Evolutionary conservation across 192 early-diverging fungal genomes (phyloP).

Genomic region (Entomortierella beljakovae): DNA sequence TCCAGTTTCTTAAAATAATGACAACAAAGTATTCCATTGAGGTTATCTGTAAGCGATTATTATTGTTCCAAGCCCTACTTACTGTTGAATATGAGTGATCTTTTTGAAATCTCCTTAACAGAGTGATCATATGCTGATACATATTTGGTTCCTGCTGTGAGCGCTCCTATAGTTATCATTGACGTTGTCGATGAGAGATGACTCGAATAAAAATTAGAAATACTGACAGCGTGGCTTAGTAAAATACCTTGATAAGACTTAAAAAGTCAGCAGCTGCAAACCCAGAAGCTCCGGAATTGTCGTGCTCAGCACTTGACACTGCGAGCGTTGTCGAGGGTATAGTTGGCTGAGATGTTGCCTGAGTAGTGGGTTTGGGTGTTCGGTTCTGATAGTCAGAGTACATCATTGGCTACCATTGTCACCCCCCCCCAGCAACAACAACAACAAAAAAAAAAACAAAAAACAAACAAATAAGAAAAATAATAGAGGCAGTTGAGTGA

Average conservation of each 20-base stretch:
- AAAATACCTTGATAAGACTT: constrained; percentile 46
- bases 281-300: neutral
- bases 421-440: neutral
- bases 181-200: too few relatives aligned
- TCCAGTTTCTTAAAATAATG: neutral
- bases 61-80: too few relatives aligned
- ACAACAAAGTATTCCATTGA: too few relatives aligned
- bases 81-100: constrained; percentile 47
- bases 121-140: constrained; percentile 50
- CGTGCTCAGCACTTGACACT: neutral
- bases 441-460: neutral
- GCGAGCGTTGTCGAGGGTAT: constrained; percentile 6
- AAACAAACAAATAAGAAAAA: neutral
- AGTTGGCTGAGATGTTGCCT: neutral
- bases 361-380: neutral
- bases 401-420: constrained; percentile 36
- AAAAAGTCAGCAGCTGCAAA: constrained; percentile 40
- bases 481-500: neutral
- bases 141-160: constrained; percentile 46
- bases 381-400: constrained; percentile 41
- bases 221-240: too few relatives aligned
- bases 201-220: too few relatives aligned
- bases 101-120: constrained; percentile 49
- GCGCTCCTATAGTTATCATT: constrained; percentile 30
- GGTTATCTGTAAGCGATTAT: too few relatives aligned